Evolutionary conservation across 2,329 filamentous ascomycete genomes (phyloP).

Genomic region (Camillea tinctor): DNA sequence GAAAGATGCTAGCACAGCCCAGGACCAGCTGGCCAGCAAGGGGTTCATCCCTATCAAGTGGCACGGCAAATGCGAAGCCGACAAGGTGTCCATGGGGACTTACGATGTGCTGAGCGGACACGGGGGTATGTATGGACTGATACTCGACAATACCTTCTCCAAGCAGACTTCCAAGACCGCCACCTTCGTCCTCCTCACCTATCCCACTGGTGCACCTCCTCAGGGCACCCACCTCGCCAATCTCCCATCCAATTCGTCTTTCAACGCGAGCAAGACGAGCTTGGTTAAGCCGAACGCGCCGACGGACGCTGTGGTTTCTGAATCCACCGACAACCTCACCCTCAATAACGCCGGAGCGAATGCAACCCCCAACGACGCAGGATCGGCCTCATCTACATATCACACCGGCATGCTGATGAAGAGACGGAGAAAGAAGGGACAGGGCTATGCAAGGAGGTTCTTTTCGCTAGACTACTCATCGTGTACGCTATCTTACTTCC

Average conservation of each 20-base stretch:
- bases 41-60: constrained; percentile 73
- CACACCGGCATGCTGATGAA: constrained; percentile 87
- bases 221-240: constrained; percentile 71
- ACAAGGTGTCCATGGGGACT: constrained; percentile 89
- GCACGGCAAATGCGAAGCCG: constrained; percentile 93
- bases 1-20: constrained; percentile 59
- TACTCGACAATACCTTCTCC: constrained; percentile 98
- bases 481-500: constrained; percentile 94
- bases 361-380: constrained; percentile 52
- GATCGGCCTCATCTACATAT: constrained; percentile 51
- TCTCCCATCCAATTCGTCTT: constrained; percentile 41
- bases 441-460: constrained; percentile 89
- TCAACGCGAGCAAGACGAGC: constrained; percentile 47
- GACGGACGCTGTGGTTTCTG: constrained; percentile 44
- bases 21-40: constrained; percentile 64
- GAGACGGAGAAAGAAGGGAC: constrained; percentile 86
- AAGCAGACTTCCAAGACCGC: constrained; percentile 93
- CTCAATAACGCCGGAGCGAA: constrained; percentile 48
- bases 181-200: constrained; percentile 91
- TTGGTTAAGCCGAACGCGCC: constrained; percentile 50
- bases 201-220: constrained; percentile 78
- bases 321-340: constrained; percentile 61
- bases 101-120: constrained; percentile 74
- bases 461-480: constrained; percentile 95
- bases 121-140: constrained; percentile 90